Evolutionary conservation across 2,329 filamentous ascomycete species (phyloP).

Genomic region (Fusarium begoniae): DNA sequence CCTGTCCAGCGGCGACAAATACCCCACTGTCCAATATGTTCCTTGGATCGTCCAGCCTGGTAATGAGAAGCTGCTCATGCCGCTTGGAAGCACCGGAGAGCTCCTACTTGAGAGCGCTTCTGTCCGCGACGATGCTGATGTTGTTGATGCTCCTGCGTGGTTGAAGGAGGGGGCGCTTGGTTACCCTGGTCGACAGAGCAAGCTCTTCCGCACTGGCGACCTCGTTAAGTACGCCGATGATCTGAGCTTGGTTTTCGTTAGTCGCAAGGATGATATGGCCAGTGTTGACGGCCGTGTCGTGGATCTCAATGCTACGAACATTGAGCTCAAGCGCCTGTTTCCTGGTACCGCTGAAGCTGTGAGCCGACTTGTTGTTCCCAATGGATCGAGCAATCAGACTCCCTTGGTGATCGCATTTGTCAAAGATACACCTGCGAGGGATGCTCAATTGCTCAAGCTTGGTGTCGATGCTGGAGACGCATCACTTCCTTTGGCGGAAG

Average conservation of each 20-base stretch:
- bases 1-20: conserved; percentile 34
- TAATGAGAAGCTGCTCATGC: conserved; percentile 39
- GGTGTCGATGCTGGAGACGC: not conserved
- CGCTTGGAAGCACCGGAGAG: conserved; percentile 48
- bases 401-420: conserved; percentile 34
- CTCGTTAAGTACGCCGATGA: conserved; percentile 41
- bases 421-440: not conserved
- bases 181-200: conserved; percentile 32
- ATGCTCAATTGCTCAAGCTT: conserved; percentile 16
- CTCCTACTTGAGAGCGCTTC: conserved; percentile 49
- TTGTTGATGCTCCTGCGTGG: conserved; percentile 33
- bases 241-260: conserved; percentile 36
- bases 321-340: conserved; percentile 35
- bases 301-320: conserved; percentile 36
- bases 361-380: conserved; percentile 33
- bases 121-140: not conserved
- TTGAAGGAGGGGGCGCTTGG: conserved; percentile 25
- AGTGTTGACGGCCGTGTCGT: conserved; percentile 39
- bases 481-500: conserved; percentile 15
- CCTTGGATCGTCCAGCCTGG: conserved; percentile 44
- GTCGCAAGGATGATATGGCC: conserved; percentile 33
- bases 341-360: conserved; percentile 13
- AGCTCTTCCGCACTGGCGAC: conserved; percentile 39
- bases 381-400: conserved; percentile 32
- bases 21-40: conserved; percentile 31